Evolutionary conservation across 1,139 yeast species (phyloP).

Genomic region (Debaryomyces nepalensis): DNA sequence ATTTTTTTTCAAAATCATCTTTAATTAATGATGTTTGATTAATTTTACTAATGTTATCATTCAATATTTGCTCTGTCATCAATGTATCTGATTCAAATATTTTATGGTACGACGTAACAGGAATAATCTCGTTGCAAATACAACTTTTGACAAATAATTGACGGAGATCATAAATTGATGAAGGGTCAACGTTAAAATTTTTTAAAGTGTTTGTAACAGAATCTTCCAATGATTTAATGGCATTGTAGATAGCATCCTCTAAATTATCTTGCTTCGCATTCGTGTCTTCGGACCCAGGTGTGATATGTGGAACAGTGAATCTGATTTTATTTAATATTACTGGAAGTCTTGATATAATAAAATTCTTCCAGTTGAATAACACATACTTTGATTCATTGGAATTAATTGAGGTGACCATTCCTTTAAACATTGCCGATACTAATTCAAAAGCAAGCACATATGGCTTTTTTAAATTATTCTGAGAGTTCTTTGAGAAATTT

Average conservation of each 20-base stretch:
- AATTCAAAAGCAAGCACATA: slow-evolving; percentile 26
- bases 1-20: slow-evolving; percentile 33
- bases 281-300: neutral
- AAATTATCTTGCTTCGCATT: slow-evolving; percentile 23
- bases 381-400: slow-evolving; percentile 29
- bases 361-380: slow-evolving; percentile 41
- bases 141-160: slow-evolving; percentile 61
- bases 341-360: slow-evolving; percentile 38
- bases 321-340: slow-evolving; percentile 23
- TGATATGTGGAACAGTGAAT: slow-evolving; percentile 12
- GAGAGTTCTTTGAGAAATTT: slow-evolving; percentile 18
- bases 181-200: slow-evolving; percentile 16
- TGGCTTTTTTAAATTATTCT: slow-evolving; percentile 17
- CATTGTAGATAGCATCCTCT: slow-evolving; percentile 21
- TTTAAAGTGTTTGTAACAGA: slow-evolving; percentile 15
- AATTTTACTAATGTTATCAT: slow-evolving; percentile 27
- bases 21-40: slow-evolving; percentile 15
- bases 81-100: slow-evolving; percentile 42
- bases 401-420: slow-evolving; percentile 22
- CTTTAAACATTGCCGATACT: slow-evolving; percentile 26
- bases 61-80: slow-evolving; percentile 37
- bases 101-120: slow-evolving; percentile 46
- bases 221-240: slow-evolving; percentile 22
- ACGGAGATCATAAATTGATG: slow-evolving; percentile 49
- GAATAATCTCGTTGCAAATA: slow-evolving; percentile 39